Base-by-base conservation (phyloP, 2,329 filamentous ascomycete genomes). In the Penicillium sp. region DNA sequence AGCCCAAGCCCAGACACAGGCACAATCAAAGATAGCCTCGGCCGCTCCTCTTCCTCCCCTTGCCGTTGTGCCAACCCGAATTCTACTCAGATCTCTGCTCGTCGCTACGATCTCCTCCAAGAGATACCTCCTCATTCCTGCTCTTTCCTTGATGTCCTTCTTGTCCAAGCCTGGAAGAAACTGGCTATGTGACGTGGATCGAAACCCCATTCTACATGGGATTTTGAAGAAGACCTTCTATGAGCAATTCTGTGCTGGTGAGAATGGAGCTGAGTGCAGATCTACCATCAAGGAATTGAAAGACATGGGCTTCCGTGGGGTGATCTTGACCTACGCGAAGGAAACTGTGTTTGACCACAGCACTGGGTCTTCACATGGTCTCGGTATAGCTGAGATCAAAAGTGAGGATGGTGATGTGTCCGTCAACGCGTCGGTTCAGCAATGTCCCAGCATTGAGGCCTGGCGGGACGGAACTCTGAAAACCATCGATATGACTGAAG, bases 211-310 rank as follows among this genome's bases (percentile, higher is more conserved):
- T 2, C 80, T 96, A 14, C 82, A 85, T 46, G 83, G 78, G 54
- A 71, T 92, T 38, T 78, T 96, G 47, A 92, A 92, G 43, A 65
- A 59, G 43, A 67, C 65, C 0, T 65, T 96, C 68, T 96, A 96
- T 71, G 86, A 86, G 14, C 92, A 96, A 67, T 96, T 96, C 74
- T 96, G 92, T 72, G 91, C 91, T 0, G 92, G 92, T 32, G 89
- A 92, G 75, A 88, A 83, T 52, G 78, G 81, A 1, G 64, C 70
- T 1, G 90, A 96, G 73, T 87, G 94, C 2, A 78, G 79, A 47
- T 72, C 70, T 18, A 92, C 88, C 0, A 83, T 91, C 31, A 69
- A 78, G 2, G 77, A 81, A 3, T 79, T 95, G 32, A 90, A 90
- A 71, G 73, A 80, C 22, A 86, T 93, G 49, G 92, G 92, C 1